These are phyloP conservation scores for Craterostigma plantagineum DNA, from an alignment of 257 asterid species.

Conservation along the genomic window DNA sequence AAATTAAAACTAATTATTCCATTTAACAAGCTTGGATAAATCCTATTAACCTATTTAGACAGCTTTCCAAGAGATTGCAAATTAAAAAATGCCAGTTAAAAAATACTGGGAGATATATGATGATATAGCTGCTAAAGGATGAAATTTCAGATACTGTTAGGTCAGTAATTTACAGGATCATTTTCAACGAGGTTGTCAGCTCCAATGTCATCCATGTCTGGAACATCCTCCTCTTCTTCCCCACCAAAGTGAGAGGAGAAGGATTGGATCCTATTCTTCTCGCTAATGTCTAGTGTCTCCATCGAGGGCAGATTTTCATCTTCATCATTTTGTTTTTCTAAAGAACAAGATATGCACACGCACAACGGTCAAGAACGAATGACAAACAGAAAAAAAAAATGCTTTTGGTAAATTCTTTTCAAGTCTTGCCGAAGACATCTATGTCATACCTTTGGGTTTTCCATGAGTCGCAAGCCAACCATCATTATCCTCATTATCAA, in stretches of 20 bases:
- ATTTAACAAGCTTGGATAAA: no score
- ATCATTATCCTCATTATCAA: slow-evolving; percentile 77
- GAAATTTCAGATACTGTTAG: slow-evolving; percentile 5
- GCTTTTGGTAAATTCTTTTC: not conserved
- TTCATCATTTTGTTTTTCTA: slow-evolving; percentile 47
- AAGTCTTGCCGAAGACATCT: no score
- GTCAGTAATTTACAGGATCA: slow-evolving; percentile 54
- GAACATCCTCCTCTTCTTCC: slow-evolving; percentile 88
- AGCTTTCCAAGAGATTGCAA: not conserved
- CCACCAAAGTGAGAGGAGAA: slow-evolving; percentile 77
- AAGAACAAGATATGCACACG: slow-evolving; percentile 8
- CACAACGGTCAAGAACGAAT: slow-evolving; percentile 2
- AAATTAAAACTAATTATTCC: no score
- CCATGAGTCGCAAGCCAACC: slow-evolving; percentile 99
- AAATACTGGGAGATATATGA: no score
- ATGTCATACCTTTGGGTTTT: slow-evolving; percentile 49
- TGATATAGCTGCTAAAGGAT: not conserved
- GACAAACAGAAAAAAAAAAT: not conserved
- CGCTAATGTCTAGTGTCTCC: slow-evolving; percentile 66
- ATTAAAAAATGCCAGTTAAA: no score
- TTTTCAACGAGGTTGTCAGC: slow-evolving; percentile 64
- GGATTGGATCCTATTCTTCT: slow-evolving; percentile 48
- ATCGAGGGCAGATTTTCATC: slow-evolving; percentile 78
- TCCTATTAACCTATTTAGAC: no score
- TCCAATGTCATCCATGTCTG: slow-evolving; percentile 79